phyloP scores from a whole-genome alignment of 257 asterid genomes.

The Linderniella brevidens region DNA sequence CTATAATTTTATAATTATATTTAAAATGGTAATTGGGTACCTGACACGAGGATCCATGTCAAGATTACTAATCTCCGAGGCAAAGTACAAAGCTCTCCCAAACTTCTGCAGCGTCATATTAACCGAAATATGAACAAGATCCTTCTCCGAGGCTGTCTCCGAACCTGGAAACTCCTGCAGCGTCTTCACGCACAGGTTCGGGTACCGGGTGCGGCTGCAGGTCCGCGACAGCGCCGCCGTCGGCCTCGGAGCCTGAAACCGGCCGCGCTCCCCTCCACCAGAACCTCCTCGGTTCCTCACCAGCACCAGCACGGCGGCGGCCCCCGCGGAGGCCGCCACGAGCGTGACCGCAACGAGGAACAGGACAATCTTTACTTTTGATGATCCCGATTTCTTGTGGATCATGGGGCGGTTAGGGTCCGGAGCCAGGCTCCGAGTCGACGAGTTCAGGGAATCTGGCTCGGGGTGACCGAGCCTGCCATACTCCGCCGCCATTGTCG shows the following conservation, averaged over 20 bases:
- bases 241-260: conserved; percentile 14
- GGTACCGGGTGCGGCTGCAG: conserved; percentile 55
- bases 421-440: conserved; percentile 18
- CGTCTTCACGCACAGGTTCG: conserved; percentile 48
- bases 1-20: neutral
- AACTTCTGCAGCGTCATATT: conserved; percentile 63
- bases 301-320: conserved; percentile 32
- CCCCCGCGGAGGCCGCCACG: conserved; percentile 30
- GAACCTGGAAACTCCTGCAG: conserved; percentile 73
- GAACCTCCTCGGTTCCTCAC: conserved; percentile 15
- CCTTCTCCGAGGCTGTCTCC: conserved; percentile 47
- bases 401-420: conserved; percentile 11
- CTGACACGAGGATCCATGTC: conserved; percentile 47
- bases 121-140: conserved; percentile 81
- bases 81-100: conserved; percentile 42
- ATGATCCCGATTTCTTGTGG: too few relatives aligned
- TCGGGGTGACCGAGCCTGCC: conserved; percentile 38
- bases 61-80: conserved; percentile 41
- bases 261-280: conserved; percentile 1
- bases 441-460: conserved; percentile 18
- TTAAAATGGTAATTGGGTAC: conserved; percentile 12
- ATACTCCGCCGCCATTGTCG: conserved; percentile 50
- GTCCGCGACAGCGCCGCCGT: conserved; percentile 59
- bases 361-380: conserved; percentile 23
- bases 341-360: conserved; percentile 28